phyloP scores from a whole-genome alignment of 345 rosid genomes.

The thale cress (Arabidopsis thaliana) region DNA sequence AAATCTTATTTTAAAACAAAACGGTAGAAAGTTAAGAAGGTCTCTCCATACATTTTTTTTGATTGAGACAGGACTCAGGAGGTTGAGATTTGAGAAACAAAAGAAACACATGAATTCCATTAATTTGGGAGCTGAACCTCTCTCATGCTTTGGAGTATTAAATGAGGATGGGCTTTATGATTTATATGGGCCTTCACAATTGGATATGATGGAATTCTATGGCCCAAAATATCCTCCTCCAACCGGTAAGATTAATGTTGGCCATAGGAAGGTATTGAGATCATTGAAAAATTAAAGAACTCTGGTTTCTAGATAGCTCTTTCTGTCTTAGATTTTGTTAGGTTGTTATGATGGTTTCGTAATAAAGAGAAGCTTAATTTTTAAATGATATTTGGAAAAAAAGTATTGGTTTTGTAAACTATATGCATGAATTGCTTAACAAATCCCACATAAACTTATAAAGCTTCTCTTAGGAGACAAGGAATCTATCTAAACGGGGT shows the following conservation, averaged over 20 bases:
- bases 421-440: constrained; percentile 1
- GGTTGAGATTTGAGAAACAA: constrained; percentile 30
- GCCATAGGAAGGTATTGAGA: not conserved
- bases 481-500: constrained; percentile 21
- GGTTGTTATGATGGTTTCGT: not conserved
- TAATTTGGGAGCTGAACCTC: constrained; percentile 25
- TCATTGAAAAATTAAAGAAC: no score
- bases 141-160: constrained; percentile 16
- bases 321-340: no score
- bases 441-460: not conserved
- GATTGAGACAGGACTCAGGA: constrained; percentile 23
- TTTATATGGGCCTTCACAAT: not conserved
- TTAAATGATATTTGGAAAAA: not conserved
- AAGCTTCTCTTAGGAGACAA: constrained; percentile 9
- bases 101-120: constrained; percentile 47
- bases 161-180: not conserved
- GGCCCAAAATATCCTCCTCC: not conserved
- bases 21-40: not conserved
- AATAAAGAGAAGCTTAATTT: not conserved
- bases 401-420: not conserved
- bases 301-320: no score
- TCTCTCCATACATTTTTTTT: constrained; percentile 7
- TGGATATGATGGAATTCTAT: not conserved
- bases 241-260: not conserved
- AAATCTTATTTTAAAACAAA: not conserved